Evolutionary conservation across 805 yeast genomes (phyloP).

Genomic region (Ogataea ganodermae): DNA sequence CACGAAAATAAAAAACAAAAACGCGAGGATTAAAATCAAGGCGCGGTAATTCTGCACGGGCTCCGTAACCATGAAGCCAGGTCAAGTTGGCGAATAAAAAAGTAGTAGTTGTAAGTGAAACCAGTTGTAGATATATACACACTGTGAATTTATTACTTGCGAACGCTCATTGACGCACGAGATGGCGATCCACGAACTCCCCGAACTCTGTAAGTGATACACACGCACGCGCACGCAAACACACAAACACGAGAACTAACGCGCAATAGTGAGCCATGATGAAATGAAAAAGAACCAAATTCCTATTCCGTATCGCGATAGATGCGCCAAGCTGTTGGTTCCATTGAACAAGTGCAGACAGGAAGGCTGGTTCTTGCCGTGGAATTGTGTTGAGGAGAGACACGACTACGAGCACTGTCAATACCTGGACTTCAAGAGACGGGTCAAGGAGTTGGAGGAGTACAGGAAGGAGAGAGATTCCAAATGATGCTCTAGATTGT

Average conservation of each 20-base stretch:
- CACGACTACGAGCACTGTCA: conserved; percentile 86
- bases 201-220: conserved; percentile 42
- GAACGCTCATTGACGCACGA: no score
- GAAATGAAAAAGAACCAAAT: conserved; percentile 79
- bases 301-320: conserved; percentile 79
- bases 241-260: neutral
- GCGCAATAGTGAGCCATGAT: conserved; percentile 67
- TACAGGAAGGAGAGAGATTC: conserved; percentile 45
- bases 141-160: no score
- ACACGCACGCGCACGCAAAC: neutral
- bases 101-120: neutral
- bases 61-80: neutral
- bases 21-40: neutral
- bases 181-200: conserved; percentile 41
- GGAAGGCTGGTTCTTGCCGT: conserved; percentile 59
- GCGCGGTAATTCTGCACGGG: conserved; percentile 5
- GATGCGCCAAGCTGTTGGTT: conserved; percentile 69
- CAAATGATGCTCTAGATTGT: neutral
- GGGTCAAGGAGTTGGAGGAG: conserved; percentile 70
- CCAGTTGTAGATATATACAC: no score
- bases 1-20: no score
- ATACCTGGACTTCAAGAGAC: conserved; percentile 76
- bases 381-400: conserved; percentile 77
- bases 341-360: conserved; percentile 64
- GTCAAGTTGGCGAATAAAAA: conserved; percentile 6